Percentiles rank a stretch among this genome's conserved stretches.
These are phyloP conservation scores for Russula compacta DNA, from an alignment of 768 basidiomycete species.

Conservation along the genomic window DNA sequence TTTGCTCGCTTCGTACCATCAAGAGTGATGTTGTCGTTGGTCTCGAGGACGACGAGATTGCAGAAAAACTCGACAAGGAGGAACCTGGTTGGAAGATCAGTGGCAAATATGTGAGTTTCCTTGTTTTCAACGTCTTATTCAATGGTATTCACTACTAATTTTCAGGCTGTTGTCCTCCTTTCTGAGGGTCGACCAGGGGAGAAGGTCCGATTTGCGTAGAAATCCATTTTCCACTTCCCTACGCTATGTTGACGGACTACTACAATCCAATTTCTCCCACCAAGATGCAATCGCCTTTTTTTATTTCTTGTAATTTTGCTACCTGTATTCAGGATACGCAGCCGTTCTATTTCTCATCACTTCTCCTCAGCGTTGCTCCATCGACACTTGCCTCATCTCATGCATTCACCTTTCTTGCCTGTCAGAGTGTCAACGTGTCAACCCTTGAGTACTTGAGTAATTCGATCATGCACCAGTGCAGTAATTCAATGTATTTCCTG, in stretches of 20 bases:
- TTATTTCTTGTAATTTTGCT: constrained; percentile 12
- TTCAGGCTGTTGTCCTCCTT: constrained; percentile 75
- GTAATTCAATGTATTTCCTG: background rate
- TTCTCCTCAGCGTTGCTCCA: background rate
- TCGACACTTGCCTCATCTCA: background rate
- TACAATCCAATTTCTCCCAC: background rate
- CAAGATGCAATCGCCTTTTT: constrained; percentile 1
- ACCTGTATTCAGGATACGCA: constrained; percentile 1
- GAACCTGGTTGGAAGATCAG: constrained; percentile 97
- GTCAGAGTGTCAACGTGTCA: background rate
- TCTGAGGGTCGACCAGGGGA: constrained; percentile 87
- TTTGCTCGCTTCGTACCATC: constrained; percentile 83
- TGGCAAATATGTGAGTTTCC: constrained; percentile 78
- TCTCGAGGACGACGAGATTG: constrained; percentile 61
- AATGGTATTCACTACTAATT: background rate
- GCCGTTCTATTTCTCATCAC: background rate
- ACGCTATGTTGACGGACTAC: background rate
- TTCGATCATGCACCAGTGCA: constrained; percentile 2
- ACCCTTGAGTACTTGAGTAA: constrained; percentile 4
- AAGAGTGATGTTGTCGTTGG: constrained; percentile 96
- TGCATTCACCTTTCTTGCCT: background rate
- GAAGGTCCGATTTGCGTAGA: constrained; percentile 64
- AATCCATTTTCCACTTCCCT: background rate
- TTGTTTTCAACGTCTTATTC: background rate
- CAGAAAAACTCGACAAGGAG: constrained; percentile 70